These are phyloP conservation scores for Glaciozyma antarctica DNA, from an alignment of 768 basidiomycete genomes.

Conservation along the genomic window DNA sequence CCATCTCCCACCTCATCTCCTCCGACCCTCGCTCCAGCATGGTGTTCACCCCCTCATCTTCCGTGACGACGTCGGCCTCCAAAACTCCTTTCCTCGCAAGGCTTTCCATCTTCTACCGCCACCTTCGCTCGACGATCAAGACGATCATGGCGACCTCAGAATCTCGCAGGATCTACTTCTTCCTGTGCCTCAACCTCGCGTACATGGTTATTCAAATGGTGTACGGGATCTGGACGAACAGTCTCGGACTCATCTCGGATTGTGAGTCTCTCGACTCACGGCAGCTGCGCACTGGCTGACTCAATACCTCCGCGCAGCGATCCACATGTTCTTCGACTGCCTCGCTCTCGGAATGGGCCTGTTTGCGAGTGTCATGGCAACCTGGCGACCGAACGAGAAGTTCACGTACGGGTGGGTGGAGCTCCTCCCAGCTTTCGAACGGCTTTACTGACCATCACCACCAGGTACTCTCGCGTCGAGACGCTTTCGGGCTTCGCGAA, in stretches of 20 bases:
- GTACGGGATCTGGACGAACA: conserved; percentile 96
- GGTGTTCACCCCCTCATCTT: conserved; percentile 8
- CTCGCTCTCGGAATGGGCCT: conserved; percentile 93
- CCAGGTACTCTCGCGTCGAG: conserved; percentile 87
- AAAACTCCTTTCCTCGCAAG: conserved; percentile 9
- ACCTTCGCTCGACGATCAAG: conserved; percentile 57
- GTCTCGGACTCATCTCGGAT: conserved; percentile 89
- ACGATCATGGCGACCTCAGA: conserved; percentile 84
- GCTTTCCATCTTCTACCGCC: conserved; percentile 35
- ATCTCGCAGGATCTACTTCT: conserved; percentile 92
- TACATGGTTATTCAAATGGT: conserved; percentile 95
- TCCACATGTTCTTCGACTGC: conserved; percentile 99
- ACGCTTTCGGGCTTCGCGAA: conserved; percentile 97
- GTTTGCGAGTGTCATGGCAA: conserved; percentile 93
- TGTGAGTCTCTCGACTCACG: conserved; percentile 48
- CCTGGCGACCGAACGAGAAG: conserved; percentile 85
- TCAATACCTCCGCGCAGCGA: conserved; percentile 51
- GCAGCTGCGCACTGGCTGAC: not conserved
- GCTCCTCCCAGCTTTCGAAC: not conserved
- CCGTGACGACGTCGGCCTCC: conserved; percentile 17
- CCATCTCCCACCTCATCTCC: conserved; percentile 29
- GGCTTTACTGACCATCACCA: not conserved
- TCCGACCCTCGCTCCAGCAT: conserved; percentile 28
- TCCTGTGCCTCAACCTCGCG: conserved; percentile 81
- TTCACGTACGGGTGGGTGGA: conserved; percentile 82